Conservation (phyloP, 805 yeast species). For the Wickerhamomyces bovis region DNA sequence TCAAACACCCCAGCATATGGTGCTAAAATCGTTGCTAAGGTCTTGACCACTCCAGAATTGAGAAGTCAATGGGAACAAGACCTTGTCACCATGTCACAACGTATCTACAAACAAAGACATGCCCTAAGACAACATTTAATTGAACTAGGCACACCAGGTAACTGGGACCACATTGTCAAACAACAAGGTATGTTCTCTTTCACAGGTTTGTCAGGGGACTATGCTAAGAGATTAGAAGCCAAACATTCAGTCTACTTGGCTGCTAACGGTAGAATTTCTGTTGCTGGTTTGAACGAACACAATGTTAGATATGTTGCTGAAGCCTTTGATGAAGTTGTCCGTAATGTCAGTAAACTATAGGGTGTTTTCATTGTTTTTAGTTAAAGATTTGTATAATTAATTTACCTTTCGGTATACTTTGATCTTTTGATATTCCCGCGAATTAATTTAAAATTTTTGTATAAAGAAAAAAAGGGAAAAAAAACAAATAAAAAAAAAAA, state of each 20-base stretch:
- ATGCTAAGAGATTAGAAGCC: conserved; percentile 69
- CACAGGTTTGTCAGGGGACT: conserved; percentile 76
- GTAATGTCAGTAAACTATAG: conserved; percentile 20
- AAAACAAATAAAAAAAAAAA: too few relatives aligned
- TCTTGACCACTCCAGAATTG: conserved; percentile 62
- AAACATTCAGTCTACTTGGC: conserved; percentile 81
- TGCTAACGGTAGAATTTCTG: conserved; percentile 81
- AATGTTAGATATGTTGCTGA: conserved; percentile 76
- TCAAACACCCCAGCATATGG: conserved; percentile 97
- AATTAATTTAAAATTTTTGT: too few relatives aligned
- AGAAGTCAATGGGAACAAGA: conserved; percentile 78
- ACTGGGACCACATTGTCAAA: conserved; percentile 83
- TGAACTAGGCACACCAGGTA: conserved; percentile 72
- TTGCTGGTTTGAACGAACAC: conserved; percentile 82
- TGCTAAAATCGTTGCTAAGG: conserved; percentile 78
- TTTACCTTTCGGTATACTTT: too few relatives aligned
- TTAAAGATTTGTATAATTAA: too few relatives aligned
- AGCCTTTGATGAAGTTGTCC: conserved; percentile 75
- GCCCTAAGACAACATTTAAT: conserved; percentile 56
- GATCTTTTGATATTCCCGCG: too few relatives aligned
- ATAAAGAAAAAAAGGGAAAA: too few relatives aligned
- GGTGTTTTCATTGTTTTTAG: too few relatives aligned
- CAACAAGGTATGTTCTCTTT: conserved; percentile 98
- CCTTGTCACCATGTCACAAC: conserved; percentile 77
- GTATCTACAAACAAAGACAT: conserved; percentile 76